Percentiles rank a stretch among this genome's conserved stretches.
Conservation (phyloP, 805 yeast species). For the Grigorovia transvaalensis region DNA sequence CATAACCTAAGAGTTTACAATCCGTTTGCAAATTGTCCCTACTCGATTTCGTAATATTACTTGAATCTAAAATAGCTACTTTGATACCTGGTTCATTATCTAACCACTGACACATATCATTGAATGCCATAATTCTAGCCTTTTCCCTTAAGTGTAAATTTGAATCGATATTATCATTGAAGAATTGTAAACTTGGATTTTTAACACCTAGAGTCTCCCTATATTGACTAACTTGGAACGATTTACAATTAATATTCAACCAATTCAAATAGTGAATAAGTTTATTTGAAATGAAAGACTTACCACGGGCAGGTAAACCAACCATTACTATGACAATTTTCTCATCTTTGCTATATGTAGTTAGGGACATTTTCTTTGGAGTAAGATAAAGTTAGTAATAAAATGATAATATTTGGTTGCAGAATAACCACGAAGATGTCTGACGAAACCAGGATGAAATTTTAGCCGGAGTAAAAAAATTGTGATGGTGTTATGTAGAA, state of each 20-base stretch:
- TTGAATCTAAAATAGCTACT: conserved; percentile 91
- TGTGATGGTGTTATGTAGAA: too few relatives aligned
- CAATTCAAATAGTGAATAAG: conserved; percentile 86
- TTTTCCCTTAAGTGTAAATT: conserved; percentile 53
- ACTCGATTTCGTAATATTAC: conserved; percentile 70
- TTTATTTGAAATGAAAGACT: conserved; percentile 88
- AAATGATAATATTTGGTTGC: too few relatives aligned
- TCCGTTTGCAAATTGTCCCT: conserved; percentile 53
- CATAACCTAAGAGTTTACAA: conserved; percentile 56
- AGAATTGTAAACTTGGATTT: conserved; percentile 58
- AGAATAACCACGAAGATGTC: too few relatives aligned
- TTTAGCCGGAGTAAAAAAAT: too few relatives aligned
- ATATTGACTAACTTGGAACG: conserved; percentile 83
- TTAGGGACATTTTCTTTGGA: neutral
- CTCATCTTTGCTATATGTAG: neutral
- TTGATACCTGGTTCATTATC: conserved; percentile 35
- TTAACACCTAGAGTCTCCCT: conserved; percentile 47
- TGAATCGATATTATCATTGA: conserved; percentile 54
- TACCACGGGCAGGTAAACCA: conserved; percentile 86
- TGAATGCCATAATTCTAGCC: conserved; percentile 63
- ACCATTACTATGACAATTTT: conserved; percentile 83
- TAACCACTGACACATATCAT: conserved; percentile 77
- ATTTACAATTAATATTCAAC: conserved; percentile 78
- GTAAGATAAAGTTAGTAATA: too few relatives aligned
- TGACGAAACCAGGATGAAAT: too few relatives aligned